These are phyloP conservation scores for Mycena rosella DNA, from an alignment of 768 basidiomycete species.

Conservation along the genomic window DNA sequence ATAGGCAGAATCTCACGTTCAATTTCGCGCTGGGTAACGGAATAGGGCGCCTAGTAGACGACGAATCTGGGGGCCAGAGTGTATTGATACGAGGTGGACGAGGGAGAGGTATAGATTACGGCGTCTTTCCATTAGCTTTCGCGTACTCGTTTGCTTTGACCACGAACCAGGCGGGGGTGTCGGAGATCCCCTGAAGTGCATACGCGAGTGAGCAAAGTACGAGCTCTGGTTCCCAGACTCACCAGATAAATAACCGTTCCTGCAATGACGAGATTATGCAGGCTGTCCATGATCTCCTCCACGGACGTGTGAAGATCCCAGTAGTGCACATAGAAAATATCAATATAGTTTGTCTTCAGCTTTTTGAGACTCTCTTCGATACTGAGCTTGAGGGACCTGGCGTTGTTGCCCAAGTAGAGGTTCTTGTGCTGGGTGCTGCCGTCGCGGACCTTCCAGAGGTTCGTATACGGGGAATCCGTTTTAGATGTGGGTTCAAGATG, in stretches of 20 bases:
- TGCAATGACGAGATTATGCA: conserved; percentile 54
- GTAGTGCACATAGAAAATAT: conserved; percentile 68
- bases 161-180: conserved; percentile 55
- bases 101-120: conserved; percentile 17
- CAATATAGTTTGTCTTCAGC: conserved; percentile 68
- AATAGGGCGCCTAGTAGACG: conserved; percentile 58
- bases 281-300: conserved; percentile 62
- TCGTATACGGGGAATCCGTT: conserved; percentile 44
- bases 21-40: conserved; percentile 50
- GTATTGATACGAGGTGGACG: not conserved
- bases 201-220: not conserved
- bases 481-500: not conserved
- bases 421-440: conserved; percentile 47
- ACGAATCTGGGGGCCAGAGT: conserved; percentile 45
- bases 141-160: conserved; percentile 57
- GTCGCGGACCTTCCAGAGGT: conserved; percentile 41
- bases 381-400: conserved; percentile 57
- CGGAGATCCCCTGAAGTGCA: conserved; percentile 42
- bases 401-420: conserved; percentile 61
- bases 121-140: conserved; percentile 53
- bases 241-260: conserved; percentile 60
- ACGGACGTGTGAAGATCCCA: conserved; percentile 61
- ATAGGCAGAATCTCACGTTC: conserved; percentile 61
- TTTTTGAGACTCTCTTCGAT: conserved; percentile 48
- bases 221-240: not conserved